Conservation (phyloP, 2,329 filamentous ascomycete genomes). For the Colletotrichum filicis region DNA sequence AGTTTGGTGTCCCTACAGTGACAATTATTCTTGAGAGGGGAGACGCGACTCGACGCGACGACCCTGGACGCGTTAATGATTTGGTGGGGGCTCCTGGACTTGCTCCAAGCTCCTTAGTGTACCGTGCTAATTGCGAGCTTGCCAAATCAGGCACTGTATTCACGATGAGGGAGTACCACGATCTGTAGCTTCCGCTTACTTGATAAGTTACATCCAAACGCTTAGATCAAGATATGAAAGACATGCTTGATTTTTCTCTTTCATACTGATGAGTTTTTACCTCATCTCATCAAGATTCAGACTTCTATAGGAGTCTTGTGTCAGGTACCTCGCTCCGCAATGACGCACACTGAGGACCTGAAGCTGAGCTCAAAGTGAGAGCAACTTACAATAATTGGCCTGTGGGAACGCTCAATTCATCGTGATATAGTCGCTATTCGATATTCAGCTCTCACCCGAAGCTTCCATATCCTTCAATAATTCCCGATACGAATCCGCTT, state of each 20-base stretch:
- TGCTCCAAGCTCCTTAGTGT: not conserved
- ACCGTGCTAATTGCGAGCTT: not conserved
- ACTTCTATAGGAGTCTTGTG: not conserved
- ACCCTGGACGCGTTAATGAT: conserved; percentile 25
- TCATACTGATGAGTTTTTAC: too few relatives aligned
- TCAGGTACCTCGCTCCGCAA: not conserved
- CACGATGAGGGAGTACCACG: not conserved
- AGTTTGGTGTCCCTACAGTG: conserved; percentile 5
- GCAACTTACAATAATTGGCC: not conserved
- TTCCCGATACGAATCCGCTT: conserved; percentile 75
- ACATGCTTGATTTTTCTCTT: too few relatives aligned
- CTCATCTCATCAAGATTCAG: too few relatives aligned
- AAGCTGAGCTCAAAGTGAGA: not conserved
- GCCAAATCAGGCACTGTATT: not conserved
- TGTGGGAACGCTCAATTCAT: not conserved
- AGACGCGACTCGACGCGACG: conserved; percentile 33
- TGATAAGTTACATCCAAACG: not conserved
- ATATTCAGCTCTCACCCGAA: conserved; percentile 4
- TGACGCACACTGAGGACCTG: not conserved
- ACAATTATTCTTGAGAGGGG: conserved; percentile 9
- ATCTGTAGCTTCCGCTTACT: not conserved
- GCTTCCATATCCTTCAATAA: conserved; percentile 57
- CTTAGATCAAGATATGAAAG: too few relatives aligned
- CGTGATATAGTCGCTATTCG: not conserved
- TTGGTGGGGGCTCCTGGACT: not conserved